phyloP scores from a whole-genome alignment of 108 stramenopile species.

The Fragilaria crotonensis region DNA sequence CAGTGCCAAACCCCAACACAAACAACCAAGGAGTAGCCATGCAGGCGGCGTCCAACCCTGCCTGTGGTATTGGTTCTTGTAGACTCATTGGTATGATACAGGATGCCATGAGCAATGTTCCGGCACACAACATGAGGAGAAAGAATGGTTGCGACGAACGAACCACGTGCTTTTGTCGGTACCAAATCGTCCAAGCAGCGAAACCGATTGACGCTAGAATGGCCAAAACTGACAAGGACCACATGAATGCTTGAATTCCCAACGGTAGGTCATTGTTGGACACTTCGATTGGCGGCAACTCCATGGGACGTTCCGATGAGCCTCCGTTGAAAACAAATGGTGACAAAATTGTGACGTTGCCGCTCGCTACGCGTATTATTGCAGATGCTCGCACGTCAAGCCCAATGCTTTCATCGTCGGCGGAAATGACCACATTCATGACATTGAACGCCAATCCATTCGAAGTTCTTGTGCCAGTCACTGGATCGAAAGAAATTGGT shows the following conservation, averaged over 20 bases:
- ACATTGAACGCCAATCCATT: neutral
- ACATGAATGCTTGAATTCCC: neutral
- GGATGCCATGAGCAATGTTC: slow-evolving; percentile 48
- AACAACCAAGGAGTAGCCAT: slow-evolving; percentile 31
- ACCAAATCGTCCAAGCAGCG: slow-evolving; percentile 23
- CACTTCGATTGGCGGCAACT: neutral
- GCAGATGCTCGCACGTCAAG: neutral
- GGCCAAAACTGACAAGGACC: neutral
- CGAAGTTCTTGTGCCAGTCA: neutral
- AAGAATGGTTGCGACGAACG: slow-evolving; percentile 49
- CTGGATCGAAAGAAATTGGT: neutral
- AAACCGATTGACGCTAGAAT: slow-evolving; percentile 13
- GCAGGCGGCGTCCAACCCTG: slow-evolving; percentile 10
- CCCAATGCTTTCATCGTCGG: neutral
- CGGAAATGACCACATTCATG: neutral
- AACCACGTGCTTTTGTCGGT: slow-evolving; percentile 33
- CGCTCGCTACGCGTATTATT: neutral
- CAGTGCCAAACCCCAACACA: slow-evolving; percentile 36
- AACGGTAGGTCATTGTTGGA: neutral
- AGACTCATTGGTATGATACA: slow-evolving; percentile 30
- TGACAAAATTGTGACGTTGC: neutral
- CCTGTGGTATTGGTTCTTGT: slow-evolving; percentile 22
- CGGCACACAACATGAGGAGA: slow-evolving; percentile 43
- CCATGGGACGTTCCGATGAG: neutral
- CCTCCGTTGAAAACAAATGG: neutral